Base-by-base conservation (phyloP, 805 yeast genomes). In the Ogataea salicorniae region DNA sequence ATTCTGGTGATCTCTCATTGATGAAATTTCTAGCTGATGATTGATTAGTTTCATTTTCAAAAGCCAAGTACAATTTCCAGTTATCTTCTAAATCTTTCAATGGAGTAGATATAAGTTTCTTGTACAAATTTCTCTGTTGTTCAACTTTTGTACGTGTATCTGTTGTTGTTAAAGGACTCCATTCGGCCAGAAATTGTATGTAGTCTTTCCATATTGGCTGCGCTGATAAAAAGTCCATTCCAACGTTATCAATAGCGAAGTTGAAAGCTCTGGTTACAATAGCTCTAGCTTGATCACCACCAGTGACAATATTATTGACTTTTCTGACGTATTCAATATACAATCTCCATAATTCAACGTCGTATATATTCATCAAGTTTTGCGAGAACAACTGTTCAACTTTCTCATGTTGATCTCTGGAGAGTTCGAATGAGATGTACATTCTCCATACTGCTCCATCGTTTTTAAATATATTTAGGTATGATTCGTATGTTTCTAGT, bases 81-180 rank as follows among this genome's bases (percentile, higher is more conserved):
- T 86, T 71, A 20, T 73, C 74, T 62, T 91, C 97, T 42, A 92
- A 69, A 50, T 81, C 80, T 43, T 76, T 76, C 26, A 87, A 73
- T 4, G 99, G 99, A n/a, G 81, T 74, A n/a, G 77, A 71, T 17
- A 90, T 72, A 53, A 85, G 80, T 49, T 77, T 77, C 54, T 84
- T 79, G 64, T 84, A 88, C 5, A 85, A 74, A 52, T 81, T 82
- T 57, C 98, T 75, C 41, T 86, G 77, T 58, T 83, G 71, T 58
- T 88, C 96, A 58, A 78, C 75, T 53, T 87, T 84, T 56, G 86
- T 91, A 61, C 86, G 90, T 53, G 80, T 84, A 61, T 92, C 98
- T 85, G 92, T 88, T 39, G 83, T 79, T 34, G 83, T 80, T 16
- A 80, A 74, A 3, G 96, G 91, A 42, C 80, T 81, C 92, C 94